Conservation (phyloP, 371 early-diverging fungal genomes). For the Mucor racemosus region DNA sequence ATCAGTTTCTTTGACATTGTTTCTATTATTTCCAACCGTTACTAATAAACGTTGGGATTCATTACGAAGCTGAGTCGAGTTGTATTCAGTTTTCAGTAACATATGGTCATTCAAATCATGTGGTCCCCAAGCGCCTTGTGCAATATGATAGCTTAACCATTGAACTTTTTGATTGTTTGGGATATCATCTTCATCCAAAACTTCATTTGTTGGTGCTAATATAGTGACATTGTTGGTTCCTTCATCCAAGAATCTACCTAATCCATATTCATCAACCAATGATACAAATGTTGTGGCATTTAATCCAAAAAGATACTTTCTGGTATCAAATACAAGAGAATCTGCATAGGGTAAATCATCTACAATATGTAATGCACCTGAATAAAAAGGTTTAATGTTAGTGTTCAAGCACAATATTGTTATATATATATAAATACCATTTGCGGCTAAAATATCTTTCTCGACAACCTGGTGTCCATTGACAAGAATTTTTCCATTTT, state of each 20-base stretch:
- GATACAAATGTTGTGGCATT: constrained; percentile 58
- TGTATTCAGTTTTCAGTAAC: constrained; percentile 45
- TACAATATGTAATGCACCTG: constrained; percentile 51
- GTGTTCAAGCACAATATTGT: not conserved
- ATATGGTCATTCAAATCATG: constrained; percentile 42
- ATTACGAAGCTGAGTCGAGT: constrained; percentile 18
- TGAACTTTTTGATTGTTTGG: constrained; percentile 31
- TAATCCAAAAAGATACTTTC: constrained; percentile 52
- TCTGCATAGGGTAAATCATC: constrained; percentile 40
- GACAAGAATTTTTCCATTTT: constrained; percentile 27
- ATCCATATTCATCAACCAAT: constrained; percentile 39
- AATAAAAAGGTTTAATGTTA: not conserved
- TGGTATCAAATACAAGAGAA: constrained; percentile 41
- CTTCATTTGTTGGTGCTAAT: constrained; percentile 55
- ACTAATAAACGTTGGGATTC: constrained; percentile 25
- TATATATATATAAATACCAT: constrained; percentile 30
- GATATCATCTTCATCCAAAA: constrained; percentile 31
- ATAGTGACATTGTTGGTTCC: constrained; percentile 42
- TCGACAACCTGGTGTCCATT: constrained; percentile 30
- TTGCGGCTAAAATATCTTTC: constrained; percentile 42
- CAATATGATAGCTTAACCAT: constrained; percentile 55
- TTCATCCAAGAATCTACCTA: constrained; percentile 46
- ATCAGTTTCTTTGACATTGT: not conserved
- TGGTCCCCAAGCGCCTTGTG: constrained; percentile 36
- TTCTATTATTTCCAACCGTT: not conserved